phyloP scores from a whole-genome alignment of 345 rosid genomes.

The Barbarea vulgaris region DNA sequence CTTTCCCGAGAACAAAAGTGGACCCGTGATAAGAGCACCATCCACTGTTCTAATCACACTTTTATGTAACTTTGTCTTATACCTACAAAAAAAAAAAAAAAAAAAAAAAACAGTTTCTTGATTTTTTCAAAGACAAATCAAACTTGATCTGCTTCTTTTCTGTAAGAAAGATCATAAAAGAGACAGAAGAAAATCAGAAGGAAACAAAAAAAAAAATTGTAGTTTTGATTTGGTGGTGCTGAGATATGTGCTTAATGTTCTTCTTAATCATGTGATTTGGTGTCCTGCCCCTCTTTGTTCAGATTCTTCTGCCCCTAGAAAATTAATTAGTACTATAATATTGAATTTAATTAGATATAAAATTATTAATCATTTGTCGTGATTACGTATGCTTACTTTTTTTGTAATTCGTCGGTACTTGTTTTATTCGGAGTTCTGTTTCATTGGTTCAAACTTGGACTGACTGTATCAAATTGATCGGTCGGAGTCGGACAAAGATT shows the following conservation, averaged over 20 bases:
- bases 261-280: slow-evolving; percentile 25
- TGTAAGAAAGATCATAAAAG: neutral
- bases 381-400: slow-evolving; percentile 33
- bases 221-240: slow-evolving; percentile 10
- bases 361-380: slow-evolving; percentile 16
- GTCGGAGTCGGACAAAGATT: slow-evolving; percentile 6
- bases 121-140: slow-evolving; percentile 30
- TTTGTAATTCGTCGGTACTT: neutral
- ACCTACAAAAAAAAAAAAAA: neutral
- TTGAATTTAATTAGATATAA: neutral
- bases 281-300: slow-evolving; percentile 9
- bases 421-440: neutral
- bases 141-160: slow-evolving; percentile 18
- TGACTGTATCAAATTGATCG: slow-evolving; percentile 12
- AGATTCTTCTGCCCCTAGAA: neutral
- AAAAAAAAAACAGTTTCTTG: neutral
- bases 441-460: slow-evolving; percentile 20
- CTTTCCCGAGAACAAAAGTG: slow-evolving; percentile 28
- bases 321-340: neutral
- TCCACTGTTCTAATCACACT: slow-evolving; percentile 34
- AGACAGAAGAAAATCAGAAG: neutral
- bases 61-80: slow-evolving; percentile 14
- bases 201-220: neutral
- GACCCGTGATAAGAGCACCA: slow-evolving; percentile 39
- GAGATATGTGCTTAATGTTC: slow-evolving; percentile 6